Evolutionary conservation across 352 stramenopile genomes (phyloP), one percentile per base, ranked within the genome.

Genomic region (Globisporangium ultimum): DNA sequence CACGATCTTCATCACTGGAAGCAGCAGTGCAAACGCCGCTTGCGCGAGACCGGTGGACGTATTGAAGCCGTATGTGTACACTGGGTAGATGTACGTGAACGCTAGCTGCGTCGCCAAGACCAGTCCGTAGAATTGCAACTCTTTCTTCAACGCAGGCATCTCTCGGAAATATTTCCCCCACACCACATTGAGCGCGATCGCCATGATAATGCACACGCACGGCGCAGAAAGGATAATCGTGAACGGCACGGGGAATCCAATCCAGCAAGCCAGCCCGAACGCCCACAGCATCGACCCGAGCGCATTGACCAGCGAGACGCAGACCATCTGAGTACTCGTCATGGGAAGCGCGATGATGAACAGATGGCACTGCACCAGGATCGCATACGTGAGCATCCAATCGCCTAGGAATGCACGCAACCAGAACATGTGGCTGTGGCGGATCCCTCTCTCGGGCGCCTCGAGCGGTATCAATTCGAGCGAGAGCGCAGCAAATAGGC

Each of bases 401-500:
- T 4, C 18, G n/a, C 15, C 13, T 20, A 51, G 3, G 11, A 18
- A 43, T 10, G 14, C 22, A n/a, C 40, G 53, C 38, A 58, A 8
- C 53, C 53, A 58, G 9, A 50, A 22, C 38, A 58, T 14, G 8
- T 42, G 28, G 28, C 18, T 51, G 40, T 24, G 22, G 17, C 10
- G 17, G 17, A 49, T 12, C 2, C 22, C 53, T 24, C 13, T 11
- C 2, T 51, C 18, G 12, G 53, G 53, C 10, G 40, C 3, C 43
- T 59, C 40, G 12, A 59, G 40, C 1, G 40, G 53, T 6, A 59
- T 47, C 53, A 51, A 17, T 15, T 59, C 40, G 12, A 50, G 12
- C 11, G 1, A 15, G 21, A 51, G 21, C 22, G 11, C 53, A 14
- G 48, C 17, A 22, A 43, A 8, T 12, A 59, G n/a, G 15, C 22